Conservation (phyloP, 2,329 filamentous ascomycete genomes). For the Monosporascus sp. region DNA sequence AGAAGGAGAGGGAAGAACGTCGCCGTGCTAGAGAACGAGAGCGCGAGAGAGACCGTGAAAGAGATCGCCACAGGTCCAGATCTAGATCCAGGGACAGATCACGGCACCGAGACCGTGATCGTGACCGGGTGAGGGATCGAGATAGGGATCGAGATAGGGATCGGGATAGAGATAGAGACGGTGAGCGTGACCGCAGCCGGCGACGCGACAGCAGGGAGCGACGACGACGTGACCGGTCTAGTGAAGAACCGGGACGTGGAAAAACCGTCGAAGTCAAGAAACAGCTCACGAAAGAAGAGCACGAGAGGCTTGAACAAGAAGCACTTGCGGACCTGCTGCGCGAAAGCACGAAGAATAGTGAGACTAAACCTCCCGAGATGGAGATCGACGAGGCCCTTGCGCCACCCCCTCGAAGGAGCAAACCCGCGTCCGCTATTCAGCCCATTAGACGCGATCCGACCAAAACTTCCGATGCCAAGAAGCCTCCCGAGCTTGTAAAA, state of each 20-base stretch:
- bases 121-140: conserved; percentile 27
- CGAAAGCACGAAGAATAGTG: conserved; percentile 48
- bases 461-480: conserved; percentile 38
- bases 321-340: conserved; percentile 53
- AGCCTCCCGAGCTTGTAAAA: conserved; percentile 26
- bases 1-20: conserved; percentile 53
- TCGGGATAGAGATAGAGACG: conserved; percentile 29
- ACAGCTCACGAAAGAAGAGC: conserved; percentile 53
- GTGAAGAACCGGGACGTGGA: conserved; percentile 30
- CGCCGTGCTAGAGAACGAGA: conserved; percentile 36
- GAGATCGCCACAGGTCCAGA: conserved; percentile 5
- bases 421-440: conserved; percentile 54
- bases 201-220: conserved; percentile 27
- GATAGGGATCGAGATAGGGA: conserved; percentile 25
- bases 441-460: conserved; percentile 46
- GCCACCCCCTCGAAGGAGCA: conserved; percentile 47
- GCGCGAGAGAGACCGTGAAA: conserved; percentile 25
- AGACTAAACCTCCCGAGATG: conserved; percentile 44
- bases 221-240: conserved; percentile 28
- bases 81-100: conserved; percentile 13
- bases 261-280: conserved; percentile 44
- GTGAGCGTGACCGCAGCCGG: conserved; percentile 27
- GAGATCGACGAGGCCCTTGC: conserved; percentile 52
- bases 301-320: conserved; percentile 52
- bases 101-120: conserved; percentile 22